Conservation (phyloP, 306 rosid genomes). For the Corylus avellana region DNA sequence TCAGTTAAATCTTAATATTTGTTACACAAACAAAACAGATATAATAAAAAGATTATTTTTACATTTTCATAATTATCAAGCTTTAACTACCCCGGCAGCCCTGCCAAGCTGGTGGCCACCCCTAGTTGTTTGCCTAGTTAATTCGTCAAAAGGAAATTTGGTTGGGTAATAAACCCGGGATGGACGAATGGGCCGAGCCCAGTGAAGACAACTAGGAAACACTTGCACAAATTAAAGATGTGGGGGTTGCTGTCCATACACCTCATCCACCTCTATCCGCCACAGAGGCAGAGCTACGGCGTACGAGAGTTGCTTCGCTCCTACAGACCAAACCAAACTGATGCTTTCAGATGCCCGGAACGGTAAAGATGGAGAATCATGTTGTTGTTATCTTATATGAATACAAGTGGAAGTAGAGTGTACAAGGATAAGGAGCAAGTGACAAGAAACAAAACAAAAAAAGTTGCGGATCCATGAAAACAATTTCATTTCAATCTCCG, state of each 20-base stretch:
- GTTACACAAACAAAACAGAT: too few species aligned
- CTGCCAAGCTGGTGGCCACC: too few species aligned
- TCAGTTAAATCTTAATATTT: too few species aligned
- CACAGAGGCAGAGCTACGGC: not conserved
- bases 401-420: not conserved
- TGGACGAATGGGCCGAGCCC: not conserved
- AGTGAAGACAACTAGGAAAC: not conserved
- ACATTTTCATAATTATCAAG: too few species aligned
- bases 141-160: too few species aligned
- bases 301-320: not conserved
- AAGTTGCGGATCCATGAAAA: constrained; percentile 29
- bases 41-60: too few species aligned
- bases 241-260: not conserved
- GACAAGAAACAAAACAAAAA: not conserved
- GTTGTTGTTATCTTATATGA: not conserved
- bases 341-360: not conserved
- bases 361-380: not conserved
- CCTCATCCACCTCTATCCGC: not conserved
- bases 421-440: constrained; percentile 11
- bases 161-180: not conserved
- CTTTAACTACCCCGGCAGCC: too few species aligned
- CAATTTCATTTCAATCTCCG: constrained; percentile 25
- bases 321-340: not conserved
- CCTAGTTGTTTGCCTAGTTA: too few species aligned
- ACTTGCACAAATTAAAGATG: not conserved